Evolutionary conservation across 441 rosid species (phyloP), one percentile per base, ranked within the genome.

Genomic region (Populus tomentosa): DNA sequence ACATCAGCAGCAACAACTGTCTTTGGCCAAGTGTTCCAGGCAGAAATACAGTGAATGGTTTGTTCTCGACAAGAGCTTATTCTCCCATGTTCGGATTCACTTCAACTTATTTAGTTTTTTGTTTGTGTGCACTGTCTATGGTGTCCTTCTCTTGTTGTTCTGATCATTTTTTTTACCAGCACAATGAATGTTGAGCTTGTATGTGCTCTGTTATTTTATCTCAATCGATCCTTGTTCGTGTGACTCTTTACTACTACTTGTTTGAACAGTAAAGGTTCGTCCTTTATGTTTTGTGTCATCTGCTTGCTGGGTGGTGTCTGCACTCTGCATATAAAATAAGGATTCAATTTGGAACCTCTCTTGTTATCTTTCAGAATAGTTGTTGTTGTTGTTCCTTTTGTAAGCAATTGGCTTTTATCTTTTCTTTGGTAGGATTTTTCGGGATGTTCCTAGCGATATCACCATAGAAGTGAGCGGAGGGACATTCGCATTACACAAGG

Each of bases 401-500:
- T 74, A 14, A 69, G 33, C 70, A 75, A 73, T 63, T 14, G 42
- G 24, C 35, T 20, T 30, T 28, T 38, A 28, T 50, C 23, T 70
- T 78, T 53, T 35, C 67, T 72, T 2, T 80, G 82, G 88, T 80
- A 95, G 98, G 99, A 95, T 92, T 80, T 95, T 92, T 77, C 84
- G 97, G 33, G 99, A 95, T 74, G 97, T 95, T 42, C 97, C 98
- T 30, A 94, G 98, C 80, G 99, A 95, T 82, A 91, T 94, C 79
- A 92, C 87, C 21, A 89, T 95, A 63, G 95, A 92, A 86, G 94
- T 89, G 50, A 87, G 85, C 70, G 97, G 98, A 76, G 92, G 89
- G 72, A 89, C 86, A 23, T 95, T 94, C 80, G 85, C 92, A 68
- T 82, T 95, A 14, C 99, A 95, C 71, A 95, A 95, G 98, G 99